Evolutionary conservation across 768 basidiomycete species (phyloP).

Genomic region (Pisolithus tinctorius): DNA sequence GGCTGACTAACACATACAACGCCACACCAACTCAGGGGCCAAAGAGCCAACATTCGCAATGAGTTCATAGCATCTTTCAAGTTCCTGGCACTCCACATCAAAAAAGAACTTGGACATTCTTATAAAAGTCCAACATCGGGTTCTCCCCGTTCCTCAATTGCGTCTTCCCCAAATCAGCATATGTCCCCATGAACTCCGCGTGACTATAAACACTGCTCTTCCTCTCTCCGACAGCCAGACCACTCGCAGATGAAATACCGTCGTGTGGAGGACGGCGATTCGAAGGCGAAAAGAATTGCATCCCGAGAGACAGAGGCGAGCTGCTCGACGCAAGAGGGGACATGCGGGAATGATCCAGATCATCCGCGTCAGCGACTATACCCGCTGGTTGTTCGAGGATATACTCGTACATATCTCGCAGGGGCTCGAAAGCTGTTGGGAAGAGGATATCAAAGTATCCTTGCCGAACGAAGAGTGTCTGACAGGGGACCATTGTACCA

Average conservation of each 20-base stretch:
- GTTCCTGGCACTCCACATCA: constrained; percentile 21
- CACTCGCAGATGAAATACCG: constrained; percentile 67
- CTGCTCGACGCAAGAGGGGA: constrained; percentile 48
- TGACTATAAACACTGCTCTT: constrained; percentile 84
- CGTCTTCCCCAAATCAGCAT: constrained; percentile 69
- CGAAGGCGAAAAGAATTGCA: constrained; percentile 61
- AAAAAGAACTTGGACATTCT: constrained; percentile 91
- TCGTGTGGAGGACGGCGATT: constrained; percentile 55
- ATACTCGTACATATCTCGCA: constrained; percentile 88
- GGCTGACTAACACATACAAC: constrained; percentile 6
- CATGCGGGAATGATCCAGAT: constrained; percentile 30
- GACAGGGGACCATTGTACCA: constrained; percentile 80
- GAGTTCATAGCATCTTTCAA: too few species aligned
- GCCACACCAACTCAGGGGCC: background rate
- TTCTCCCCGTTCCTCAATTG: constrained; percentile 76
- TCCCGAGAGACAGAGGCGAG: constrained; percentile 46
- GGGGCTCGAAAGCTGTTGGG: constrained; percentile 80
- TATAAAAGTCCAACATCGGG: constrained; percentile 83
- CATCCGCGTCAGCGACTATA: constrained; percentile 6
- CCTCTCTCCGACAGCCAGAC: constrained; percentile 73
- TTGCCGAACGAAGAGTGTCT: constrained; percentile 86
- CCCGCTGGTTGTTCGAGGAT: constrained; percentile 58
- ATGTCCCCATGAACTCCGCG: constrained; percentile 81
- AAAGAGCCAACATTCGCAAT: background rate
- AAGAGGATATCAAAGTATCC: constrained; percentile 99